A percentile compares a stretch with the other conserved stretches of the same genome.
phyloP scores from a whole-genome alignment of 2,329 filamentous ascomycete genomes.

The Colletotrichum godetiae region DNA sequence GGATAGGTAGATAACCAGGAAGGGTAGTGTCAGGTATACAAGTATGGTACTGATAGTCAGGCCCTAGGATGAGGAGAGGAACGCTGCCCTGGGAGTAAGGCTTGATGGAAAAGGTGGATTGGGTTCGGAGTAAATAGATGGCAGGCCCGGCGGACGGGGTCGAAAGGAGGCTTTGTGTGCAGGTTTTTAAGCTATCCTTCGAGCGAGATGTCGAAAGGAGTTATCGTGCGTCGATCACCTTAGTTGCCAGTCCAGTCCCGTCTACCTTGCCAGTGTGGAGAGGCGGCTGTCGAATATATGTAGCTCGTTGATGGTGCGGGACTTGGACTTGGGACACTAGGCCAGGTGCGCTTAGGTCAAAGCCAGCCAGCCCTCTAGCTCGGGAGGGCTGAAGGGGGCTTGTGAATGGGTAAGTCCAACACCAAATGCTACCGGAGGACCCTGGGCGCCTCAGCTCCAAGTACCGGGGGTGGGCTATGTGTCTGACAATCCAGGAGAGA shows the following conservation, averaged over 20 bases:
- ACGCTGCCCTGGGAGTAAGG: neutral
- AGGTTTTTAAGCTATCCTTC: conserved; percentile 33
- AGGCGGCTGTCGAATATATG: conserved; percentile 37
- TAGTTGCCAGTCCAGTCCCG: conserved; percentile 28
- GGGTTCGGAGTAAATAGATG: conserved; percentile 2
- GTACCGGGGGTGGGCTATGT: conserved; percentile 29
- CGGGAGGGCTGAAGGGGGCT: conserved; percentile 51
- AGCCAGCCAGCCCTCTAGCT: conserved; percentile 47
- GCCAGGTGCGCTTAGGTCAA: conserved; percentile 44
- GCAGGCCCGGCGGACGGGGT: conserved; percentile 14
- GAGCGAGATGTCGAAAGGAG: conserved; percentile 34
- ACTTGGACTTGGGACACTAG: conserved; percentile 38
- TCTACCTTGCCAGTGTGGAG: conserved; percentile 24
- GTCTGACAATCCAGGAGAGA: conserved; percentile 24
- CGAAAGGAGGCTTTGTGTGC: conserved; percentile 34
- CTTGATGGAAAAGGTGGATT: conserved; percentile 1
- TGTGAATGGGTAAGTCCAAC: conserved; percentile 28
- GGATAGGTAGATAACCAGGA: neutral
- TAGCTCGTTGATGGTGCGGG: conserved; percentile 35
- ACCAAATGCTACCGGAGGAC: conserved; percentile 29
- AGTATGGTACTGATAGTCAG: neutral
- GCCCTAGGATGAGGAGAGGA: neutral
- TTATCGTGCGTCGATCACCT: conserved; percentile 36
- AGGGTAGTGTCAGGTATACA: neutral
- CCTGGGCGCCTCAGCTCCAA: conserved; percentile 34